Conservation (phyloP, 352 stramenopile species). For the Phytopythium delawarense region DNA sequence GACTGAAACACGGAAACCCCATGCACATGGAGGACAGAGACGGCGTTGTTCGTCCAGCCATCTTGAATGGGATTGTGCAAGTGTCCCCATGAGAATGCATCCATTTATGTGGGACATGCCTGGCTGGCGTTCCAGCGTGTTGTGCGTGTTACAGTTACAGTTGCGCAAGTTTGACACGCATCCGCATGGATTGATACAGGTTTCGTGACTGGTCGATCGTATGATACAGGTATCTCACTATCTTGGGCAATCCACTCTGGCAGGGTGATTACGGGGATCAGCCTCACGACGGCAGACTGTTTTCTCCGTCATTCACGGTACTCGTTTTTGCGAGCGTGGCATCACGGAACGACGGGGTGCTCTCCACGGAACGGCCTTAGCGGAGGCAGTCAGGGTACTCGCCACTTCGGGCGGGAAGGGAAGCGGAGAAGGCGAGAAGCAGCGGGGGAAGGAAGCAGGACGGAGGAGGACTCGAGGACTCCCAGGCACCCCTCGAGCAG, state of each 20-base stretch:
- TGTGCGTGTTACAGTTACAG: too few relatives aligned
- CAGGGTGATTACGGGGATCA: neutral
- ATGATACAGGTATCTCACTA: neutral
- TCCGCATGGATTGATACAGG: neutral
- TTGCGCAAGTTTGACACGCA: neutral
- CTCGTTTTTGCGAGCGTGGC: neutral
- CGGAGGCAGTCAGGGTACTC: constrained; percentile 2
- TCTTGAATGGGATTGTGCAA: too few relatives aligned
- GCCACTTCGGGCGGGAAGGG: neutral
- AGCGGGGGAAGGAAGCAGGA: too few relatives aligned
- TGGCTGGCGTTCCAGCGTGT: neutral
- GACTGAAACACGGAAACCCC: neutral
- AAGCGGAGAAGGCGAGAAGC: too few relatives aligned
- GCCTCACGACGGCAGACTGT: neutral
- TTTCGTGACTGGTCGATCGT: neutral
- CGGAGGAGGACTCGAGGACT: too few relatives aligned
- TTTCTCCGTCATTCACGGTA: neutral
- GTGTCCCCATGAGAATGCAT: too few relatives aligned
- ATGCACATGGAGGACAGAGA: neutral
- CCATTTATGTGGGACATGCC: too few relatives aligned
- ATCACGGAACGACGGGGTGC: neutral
- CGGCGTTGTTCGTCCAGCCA: too few relatives aligned
- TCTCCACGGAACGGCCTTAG: neutral
- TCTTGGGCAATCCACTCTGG: neutral
- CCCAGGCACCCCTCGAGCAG: too few relatives aligned